Percentiles rank a stretch among this genome's conserved stretches.
phyloP scores from a whole-genome alignment of 2,329 filamentous ascomycete genomes.

The Ilyonectria sp. region DNA sequence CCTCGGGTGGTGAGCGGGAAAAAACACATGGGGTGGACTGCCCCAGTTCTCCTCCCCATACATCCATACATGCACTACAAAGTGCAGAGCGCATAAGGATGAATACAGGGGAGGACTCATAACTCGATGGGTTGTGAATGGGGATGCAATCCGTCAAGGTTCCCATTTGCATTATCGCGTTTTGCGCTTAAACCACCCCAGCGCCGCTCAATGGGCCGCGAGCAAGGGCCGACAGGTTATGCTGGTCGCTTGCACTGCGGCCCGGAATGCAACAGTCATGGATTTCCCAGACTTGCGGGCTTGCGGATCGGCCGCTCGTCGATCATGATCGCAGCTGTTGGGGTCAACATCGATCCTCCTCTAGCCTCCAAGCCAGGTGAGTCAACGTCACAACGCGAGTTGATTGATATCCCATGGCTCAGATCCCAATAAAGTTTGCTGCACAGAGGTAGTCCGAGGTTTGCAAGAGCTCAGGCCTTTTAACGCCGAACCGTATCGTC shows the following conservation, averaged over 20 bases:
- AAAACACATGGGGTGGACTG: not conserved
- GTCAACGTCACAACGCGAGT: not conserved
- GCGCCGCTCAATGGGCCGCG: not conserved
- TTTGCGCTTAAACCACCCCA: conserved; percentile 7
- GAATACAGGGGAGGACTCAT: not conserved
- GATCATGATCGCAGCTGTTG: conserved; percentile 14
- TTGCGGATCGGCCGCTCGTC: conserved; percentile 17
- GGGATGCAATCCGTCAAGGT: conserved; percentile 12
- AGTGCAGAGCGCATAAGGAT: not conserved
- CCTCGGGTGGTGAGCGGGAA: not conserved
- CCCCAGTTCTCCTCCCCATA: too few species aligned
- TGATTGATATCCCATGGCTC: not conserved
- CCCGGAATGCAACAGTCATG: conserved; percentile 14
- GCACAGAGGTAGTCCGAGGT: not conserved
- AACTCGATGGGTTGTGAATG: too few species aligned
- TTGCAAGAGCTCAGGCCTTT: not conserved
- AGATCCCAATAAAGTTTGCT: not conserved
- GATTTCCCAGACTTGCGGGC: conserved; percentile 14
- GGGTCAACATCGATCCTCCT: not conserved
- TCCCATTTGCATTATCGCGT: conserved; percentile 9
- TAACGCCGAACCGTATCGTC: not conserved
- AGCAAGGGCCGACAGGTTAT: conserved; percentile 18
- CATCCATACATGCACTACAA: too few species aligned
- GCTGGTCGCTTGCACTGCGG: conserved; percentile 8
- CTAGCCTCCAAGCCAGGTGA: not conserved